These are phyloP conservation scores for Phytophthora rubi DNA, from an alignment of 352 stramenopile species.

Conservation along the genomic window DNA sequence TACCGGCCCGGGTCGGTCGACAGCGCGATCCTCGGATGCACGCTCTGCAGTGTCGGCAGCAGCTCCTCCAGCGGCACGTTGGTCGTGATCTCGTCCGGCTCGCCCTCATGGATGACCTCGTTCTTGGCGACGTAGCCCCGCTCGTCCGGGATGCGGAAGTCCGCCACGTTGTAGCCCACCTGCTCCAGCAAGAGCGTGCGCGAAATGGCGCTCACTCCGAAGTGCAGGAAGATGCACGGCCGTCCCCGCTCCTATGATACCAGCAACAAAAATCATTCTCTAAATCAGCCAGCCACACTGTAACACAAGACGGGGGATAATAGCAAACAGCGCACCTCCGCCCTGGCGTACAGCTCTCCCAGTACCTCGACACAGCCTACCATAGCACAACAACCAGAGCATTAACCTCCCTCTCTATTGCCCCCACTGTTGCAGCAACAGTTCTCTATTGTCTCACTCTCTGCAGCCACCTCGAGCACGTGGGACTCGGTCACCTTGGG, in stretches of 20 bases:
- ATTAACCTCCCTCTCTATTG: not conserved
- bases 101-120: slow-evolving; percentile 57
- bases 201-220: slow-evolving; percentile 63
- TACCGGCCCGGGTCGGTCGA: slow-evolving; percentile 82
- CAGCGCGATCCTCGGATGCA: slow-evolving; percentile 47
- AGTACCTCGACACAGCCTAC: slow-evolving; percentile 41
- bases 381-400: slow-evolving; percentile 5
- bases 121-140: slow-evolving; percentile 65
- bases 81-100: slow-evolving; percentile 55
- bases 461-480: slow-evolving; percentile 77
- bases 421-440: not conserved
- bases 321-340: slow-evolving; percentile 27
- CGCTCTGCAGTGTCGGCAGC: slow-evolving; percentile 39
- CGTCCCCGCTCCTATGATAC: slow-evolving; percentile 48
- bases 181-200: slow-evolving; percentile 65
- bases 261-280: not conserved
- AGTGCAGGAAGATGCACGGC: slow-evolving; percentile 74
- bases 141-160: slow-evolving; percentile 86
- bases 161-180: slow-evolving; percentile 78
- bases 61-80: slow-evolving; percentile 67
- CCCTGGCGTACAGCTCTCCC: slow-evolving; percentile 31
- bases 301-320: not conserved
- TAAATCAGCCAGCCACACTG: not conserved
- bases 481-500: slow-evolving; percentile 67
- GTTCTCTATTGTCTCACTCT: slow-evolving; percentile 37